phyloP scores from a whole-genome alignment of 2,329 filamentous ascomycete genomes.

The Esteya vermicola region DNA sequence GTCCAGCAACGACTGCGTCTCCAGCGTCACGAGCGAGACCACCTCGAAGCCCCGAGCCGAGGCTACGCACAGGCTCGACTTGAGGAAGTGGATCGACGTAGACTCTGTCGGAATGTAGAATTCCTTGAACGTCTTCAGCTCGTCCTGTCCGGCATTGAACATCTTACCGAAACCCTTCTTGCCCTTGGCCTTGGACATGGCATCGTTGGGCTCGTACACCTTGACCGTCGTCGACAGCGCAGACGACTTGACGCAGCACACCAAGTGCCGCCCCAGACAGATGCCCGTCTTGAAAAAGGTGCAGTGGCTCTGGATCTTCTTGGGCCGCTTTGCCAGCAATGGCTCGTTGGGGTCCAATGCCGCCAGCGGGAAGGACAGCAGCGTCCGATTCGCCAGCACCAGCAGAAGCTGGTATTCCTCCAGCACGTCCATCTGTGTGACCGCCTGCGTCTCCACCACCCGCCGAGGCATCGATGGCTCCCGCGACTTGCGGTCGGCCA shows the following conservation, averaged over 20 bases:
- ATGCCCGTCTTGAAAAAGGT: slow-evolving; percentile 98
- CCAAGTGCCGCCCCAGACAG: slow-evolving; percentile 82
- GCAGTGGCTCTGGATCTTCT: slow-evolving; percentile 94
- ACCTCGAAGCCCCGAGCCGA: slow-evolving; percentile 95
- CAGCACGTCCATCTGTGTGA: slow-evolving; percentile 90
- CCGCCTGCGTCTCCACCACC: slow-evolving; percentile 72
- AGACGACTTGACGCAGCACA: slow-evolving; percentile 92
- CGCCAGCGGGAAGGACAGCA: slow-evolving; percentile 78
- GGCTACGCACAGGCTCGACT: slow-evolving; percentile 90
- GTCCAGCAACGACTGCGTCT: slow-evolving; percentile 91
- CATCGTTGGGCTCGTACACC: slow-evolving; percentile 96
- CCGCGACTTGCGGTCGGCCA: slow-evolving; percentile 81
- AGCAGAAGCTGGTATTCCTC: slow-evolving; percentile 89
- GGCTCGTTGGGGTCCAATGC: slow-evolving; percentile 76
- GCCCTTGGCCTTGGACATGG: slow-evolving; percentile 85
- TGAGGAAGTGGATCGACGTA: slow-evolving; percentile 95
- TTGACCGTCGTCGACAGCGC: slow-evolving; percentile 93
- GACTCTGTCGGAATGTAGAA: slow-evolving; percentile 98
- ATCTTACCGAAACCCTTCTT: slow-evolving; percentile 93
- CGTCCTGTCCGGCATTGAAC: slow-evolving; percentile 84
- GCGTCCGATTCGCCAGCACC: slow-evolving; percentile 83
- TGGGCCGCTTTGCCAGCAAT: slow-evolving; percentile 67
- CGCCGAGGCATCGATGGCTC: slow-evolving; percentile 64
- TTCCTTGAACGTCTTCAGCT: slow-evolving; percentile 94
- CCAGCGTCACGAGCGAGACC: slow-evolving; percentile 90